Evolutionary conservation across 176 grass and related monocot species (phyloP), one percentile per base, ranked within the genome.

Genomic region (Raddia guianensis): DNA sequence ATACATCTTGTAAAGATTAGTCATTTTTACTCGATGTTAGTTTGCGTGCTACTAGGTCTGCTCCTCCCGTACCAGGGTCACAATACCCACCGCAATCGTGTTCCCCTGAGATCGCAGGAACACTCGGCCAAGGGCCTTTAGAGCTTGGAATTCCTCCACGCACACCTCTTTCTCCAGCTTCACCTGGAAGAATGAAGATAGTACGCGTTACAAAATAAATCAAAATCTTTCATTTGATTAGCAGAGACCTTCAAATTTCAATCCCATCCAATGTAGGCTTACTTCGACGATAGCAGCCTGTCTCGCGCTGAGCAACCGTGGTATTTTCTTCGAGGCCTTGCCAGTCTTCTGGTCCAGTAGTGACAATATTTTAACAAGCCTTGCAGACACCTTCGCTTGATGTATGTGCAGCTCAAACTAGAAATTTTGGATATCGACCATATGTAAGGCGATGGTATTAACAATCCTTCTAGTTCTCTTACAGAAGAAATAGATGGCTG

Each of bases 371-470:
- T 79, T 94, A 7, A 81, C 81, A 59, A 98, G 16, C 19, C 65
- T 68, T 5, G 95, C 95, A 5, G 90, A 88, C 62, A 80, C 77
- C 83, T 92, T 94, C 12, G 90, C 77, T 10, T 94, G 95, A 56
- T 91, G 95, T 13, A 84, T 49, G 80, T 98, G 86, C 15, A 98
- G 58, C 86, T 98, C 95, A 55, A 97, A 84, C 94, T 97, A 79
- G n/a, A 49, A 82, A 50, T 77, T 64, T 75, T 40, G 10, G 45
- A 35, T 45, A 72, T 0, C 21, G 47, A 68, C 37, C 32, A 73
- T 0, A 75, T 8, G 12, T 78, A 16, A 77, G 64, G 32, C 11
- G 18, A 54, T 11, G 5, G 12, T 14, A 87, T 9, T 35, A 66
- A 35, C 21, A 66, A 35, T 42, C 3, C 10, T 20, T 68, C 5